phyloP scores from a whole-genome alignment of 1,139 yeast species.

The Arxiozyma telluris region DNA sequence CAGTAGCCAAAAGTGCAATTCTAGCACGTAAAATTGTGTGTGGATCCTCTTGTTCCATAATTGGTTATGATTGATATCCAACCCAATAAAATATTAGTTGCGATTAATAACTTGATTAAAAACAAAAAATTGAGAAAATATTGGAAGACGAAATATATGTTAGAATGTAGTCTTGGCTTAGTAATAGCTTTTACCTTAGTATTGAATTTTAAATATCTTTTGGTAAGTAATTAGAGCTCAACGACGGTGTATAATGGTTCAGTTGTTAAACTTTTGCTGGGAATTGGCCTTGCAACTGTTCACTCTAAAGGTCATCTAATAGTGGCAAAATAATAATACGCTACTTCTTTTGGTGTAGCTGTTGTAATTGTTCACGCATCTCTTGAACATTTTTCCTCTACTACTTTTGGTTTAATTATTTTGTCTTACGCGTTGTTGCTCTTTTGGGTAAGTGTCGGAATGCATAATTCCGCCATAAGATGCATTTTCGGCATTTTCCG shows the following conservation, averaged over 20 bases:
- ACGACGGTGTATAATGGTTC: not conserved
- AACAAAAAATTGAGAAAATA: not conserved
- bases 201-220: not conserved
- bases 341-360: not conserved
- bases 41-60: conserved; percentile 4
- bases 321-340: not conserved
- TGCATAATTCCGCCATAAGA: not conserved
- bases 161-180: too few species aligned
- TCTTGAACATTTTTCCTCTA: not conserved
- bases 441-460: not conserved
- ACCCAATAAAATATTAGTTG: not conserved
- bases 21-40: conserved; percentile 25
- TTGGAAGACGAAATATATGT: too few species aligned
- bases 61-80: not conserved
- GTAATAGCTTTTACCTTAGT: not conserved
- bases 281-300: not conserved
- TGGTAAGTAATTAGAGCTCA: not conserved
- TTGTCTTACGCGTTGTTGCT: not conserved
- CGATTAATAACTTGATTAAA: not conserved
- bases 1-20: conserved; percentile 30
- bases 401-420: not conserved
- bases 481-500: not conserved
- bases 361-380: not conserved
- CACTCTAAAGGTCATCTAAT: not conserved
- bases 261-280: not conserved